Evolutionary conservation across 2,329 filamentous ascomycete species (phyloP).

Genomic region (Sphaerulina populicola): DNA sequence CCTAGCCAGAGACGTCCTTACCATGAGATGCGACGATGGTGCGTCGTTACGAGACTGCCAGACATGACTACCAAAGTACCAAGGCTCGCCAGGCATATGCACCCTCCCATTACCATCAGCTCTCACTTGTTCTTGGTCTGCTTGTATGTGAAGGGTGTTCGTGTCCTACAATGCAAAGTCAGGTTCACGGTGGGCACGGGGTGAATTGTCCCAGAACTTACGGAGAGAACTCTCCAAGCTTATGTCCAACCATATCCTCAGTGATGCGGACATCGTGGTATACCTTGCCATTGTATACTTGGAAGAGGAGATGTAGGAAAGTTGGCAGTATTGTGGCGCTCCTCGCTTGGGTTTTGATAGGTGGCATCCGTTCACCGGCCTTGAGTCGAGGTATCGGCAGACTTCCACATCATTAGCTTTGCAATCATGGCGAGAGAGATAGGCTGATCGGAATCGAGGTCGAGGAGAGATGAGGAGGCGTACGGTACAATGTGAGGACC

Average conservation of each 20-base stretch:
- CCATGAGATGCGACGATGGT: not conserved
- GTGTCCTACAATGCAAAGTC: conserved; percentile 43
- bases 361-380: conserved; percentile 55
- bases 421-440: not conserved
- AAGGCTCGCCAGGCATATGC: not conserved
- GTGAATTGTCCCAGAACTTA: conserved; percentile 44
- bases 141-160: conserved; percentile 61
- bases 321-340: conserved; percentile 83
- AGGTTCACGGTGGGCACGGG: not conserved
- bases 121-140: conserved; percentile 59
- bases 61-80: not conserved
- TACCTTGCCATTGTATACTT: conserved; percentile 83
- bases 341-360: conserved; percentile 79
- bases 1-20: not conserved
- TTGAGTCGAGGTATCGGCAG: conserved; percentile 56
- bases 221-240: conserved; percentile 85
- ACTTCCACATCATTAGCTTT: conserved; percentile 31
- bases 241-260: conserved; percentile 94
- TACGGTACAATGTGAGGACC: conserved; percentile 65
- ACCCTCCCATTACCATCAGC: not conserved
- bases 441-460: not conserved
- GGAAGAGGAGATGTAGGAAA: conserved; percentile 82
- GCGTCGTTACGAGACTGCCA: not conserved
- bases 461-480: conserved; percentile 29
- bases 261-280: conserved; percentile 78